A percentile compares a stretch with the other conserved stretches of the same genome.
phyloP scores from a whole-genome alignment of 1,284 basidiomycete species.

The Coniferiporia weirii region DNA sequence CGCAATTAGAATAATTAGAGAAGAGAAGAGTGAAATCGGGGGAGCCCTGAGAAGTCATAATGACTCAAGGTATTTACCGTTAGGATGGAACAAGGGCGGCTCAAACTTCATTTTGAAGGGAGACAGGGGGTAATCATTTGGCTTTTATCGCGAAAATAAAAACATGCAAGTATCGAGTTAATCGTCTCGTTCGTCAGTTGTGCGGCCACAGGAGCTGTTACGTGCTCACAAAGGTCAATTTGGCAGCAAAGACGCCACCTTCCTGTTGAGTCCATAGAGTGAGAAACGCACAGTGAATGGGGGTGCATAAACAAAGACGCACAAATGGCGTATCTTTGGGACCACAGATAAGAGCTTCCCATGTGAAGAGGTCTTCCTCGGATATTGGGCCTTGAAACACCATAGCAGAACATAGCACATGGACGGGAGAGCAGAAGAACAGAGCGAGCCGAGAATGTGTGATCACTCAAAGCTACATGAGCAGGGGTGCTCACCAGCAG shows the following conservation, averaged over 20 bases:
- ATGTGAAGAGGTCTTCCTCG: slow-evolving; percentile 95
- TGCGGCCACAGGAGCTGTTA: neutral
- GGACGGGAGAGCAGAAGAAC: slow-evolving; percentile 4
- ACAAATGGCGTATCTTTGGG: slow-evolving; percentile 98
- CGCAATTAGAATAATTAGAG: slow-evolving; percentile 15
- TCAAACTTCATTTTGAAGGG: slow-evolving; percentile 99
- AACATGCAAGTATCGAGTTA: slow-evolving; percentile 9
- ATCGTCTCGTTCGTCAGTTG: neutral
- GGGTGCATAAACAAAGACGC: slow-evolving; percentile 28
- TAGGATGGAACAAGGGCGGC: slow-evolving; percentile 95
- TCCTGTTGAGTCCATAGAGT: slow-evolving; percentile 48
- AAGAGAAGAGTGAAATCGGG: neutral
- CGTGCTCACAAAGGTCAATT: slow-evolving; percentile 78
- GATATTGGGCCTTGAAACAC: slow-evolving; percentile 72
- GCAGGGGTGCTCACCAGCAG: slow-evolving; percentile 57
- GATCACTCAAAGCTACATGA: slow-evolving; percentile 3
- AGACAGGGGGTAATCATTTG: slow-evolving; percentile 87
- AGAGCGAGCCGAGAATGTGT: neutral
- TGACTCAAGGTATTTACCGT: slow-evolving; percentile 61
- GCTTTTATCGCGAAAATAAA: slow-evolving; percentile 40
- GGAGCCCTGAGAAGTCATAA: neutral
- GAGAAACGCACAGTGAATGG: neutral
- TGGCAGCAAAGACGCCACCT: slow-evolving; percentile 93
- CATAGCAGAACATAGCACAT: neutral
- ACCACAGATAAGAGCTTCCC: slow-evolving; percentile 96